Conservation (phyloP, 139 green algal species). For the Edaphochlamys debaryana region DNA sequence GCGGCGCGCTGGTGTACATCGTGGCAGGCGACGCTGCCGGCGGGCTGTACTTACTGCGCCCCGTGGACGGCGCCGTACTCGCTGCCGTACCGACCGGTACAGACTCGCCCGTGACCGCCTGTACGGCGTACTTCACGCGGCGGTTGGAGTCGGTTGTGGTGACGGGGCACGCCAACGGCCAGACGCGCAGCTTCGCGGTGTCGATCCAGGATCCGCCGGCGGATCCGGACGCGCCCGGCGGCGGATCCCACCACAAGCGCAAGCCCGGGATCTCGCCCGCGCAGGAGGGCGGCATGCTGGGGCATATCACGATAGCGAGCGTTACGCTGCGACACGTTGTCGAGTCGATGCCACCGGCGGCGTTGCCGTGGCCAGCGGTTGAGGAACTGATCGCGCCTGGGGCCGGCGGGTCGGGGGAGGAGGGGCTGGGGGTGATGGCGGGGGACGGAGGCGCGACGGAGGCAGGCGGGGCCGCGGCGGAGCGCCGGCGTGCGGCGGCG, state of each 20-base stretch:
- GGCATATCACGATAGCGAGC: neutral
- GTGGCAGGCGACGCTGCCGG: slow-evolving; percentile 38
- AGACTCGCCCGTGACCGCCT: slow-evolving; percentile 34
- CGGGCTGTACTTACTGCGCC: slow-evolving; percentile 42
- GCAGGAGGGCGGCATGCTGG: neutral
- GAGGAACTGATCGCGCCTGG: neutral
- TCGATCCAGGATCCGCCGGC: neutral
- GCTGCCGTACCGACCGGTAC: slow-evolving; percentile 37
- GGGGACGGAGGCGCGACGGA: neutral
- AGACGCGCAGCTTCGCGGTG: slow-evolving; percentile 45
- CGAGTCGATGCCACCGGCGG: neutral
- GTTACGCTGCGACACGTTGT: slow-evolving; percentile 3
- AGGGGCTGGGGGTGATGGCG: too few species aligned
- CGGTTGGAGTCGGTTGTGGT: slow-evolving; percentile 46
- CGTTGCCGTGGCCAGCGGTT: slow-evolving; percentile 20
- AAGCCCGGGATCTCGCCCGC: too few species aligned
- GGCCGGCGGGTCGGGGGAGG: too few species aligned
- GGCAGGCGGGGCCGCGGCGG: too few species aligned
- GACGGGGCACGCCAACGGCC: slow-evolving; percentile 54
- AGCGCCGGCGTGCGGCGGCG: neutral
- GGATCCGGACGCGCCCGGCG: neutral
- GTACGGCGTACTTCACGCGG: slow-evolving; percentile 40
- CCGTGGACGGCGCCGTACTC: slow-evolving; percentile 34
- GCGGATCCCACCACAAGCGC: neutral
- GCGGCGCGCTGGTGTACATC: slow-evolving; percentile 14